These are phyloP conservation scores for Pisolithus albus DNA, from an alignment of 768 basidiomycete species.

Conservation along the genomic window DNA sequence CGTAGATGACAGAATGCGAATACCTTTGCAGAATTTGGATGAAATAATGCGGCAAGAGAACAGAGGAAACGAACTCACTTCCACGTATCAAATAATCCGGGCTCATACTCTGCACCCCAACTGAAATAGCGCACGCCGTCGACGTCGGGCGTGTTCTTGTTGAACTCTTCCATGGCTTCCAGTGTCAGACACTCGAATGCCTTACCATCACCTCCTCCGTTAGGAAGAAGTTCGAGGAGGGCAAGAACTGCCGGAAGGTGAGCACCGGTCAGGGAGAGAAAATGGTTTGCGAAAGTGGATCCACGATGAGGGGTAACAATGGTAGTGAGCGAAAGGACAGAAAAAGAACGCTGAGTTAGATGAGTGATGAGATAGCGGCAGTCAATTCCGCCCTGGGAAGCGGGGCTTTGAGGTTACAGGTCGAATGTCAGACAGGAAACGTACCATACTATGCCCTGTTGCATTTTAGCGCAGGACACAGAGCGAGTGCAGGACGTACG, in stretches of 20 bases:
- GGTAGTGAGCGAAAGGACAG: conserved; percentile 82
- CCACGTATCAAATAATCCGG: conserved; percentile 88
- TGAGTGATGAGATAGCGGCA: conserved; percentile 85
- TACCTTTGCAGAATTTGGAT: conserved; percentile 32
- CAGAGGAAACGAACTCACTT: conserved; percentile 33
- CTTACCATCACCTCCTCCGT: conserved; percentile 89
- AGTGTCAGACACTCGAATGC: conserved; percentile 87
- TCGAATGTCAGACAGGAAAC: conserved; percentile 1
- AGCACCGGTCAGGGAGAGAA: conserved; percentile 62
- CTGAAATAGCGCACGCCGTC: conserved; percentile 82
- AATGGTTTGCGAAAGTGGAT: conserved; percentile 89
- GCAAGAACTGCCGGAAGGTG: conserved; percentile 66
- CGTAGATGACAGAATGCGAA: conserved; percentile 73
- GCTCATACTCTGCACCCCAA: conserved; percentile 90
- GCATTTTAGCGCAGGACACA: conserved; percentile 4
- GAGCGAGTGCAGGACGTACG: conserved; percentile 7
- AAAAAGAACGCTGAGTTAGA: conserved; percentile 69
- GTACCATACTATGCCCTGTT: conserved; percentile 71
- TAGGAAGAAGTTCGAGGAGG: conserved; percentile 78
- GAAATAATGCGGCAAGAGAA: not conserved
- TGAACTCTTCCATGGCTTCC: conserved; percentile 83
- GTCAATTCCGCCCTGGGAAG: conserved; percentile 80
- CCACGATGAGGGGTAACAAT: conserved; percentile 95
- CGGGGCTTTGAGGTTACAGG: not conserved
- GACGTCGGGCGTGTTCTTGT: conserved; percentile 76